Conservation (phyloP, 495 filamentous ascomycete genomes). For the Penicillium bialowiezense region DNA sequence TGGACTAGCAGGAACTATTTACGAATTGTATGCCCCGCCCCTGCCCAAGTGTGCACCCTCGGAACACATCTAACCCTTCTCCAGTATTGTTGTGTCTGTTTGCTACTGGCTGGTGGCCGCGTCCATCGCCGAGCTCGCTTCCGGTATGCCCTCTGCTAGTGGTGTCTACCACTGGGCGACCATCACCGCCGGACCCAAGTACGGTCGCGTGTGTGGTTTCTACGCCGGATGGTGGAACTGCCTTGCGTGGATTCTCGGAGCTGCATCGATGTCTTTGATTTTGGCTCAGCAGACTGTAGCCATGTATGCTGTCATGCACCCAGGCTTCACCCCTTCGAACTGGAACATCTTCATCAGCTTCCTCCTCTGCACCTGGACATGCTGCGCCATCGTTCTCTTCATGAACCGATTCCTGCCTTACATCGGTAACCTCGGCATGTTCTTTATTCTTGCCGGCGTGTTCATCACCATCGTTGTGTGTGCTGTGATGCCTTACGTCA, state of each 20-base stretch:
- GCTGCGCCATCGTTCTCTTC: slow-evolving; percentile 63
- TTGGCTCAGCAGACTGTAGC: slow-evolving; percentile 62
- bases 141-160: slow-evolving; percentile 74
- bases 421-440: slow-evolving; percentile 64
- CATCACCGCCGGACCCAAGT: slow-evolving; percentile 62
- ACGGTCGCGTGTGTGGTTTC: slow-evolving; percentile 68
- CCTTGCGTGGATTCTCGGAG: slow-evolving; percentile 67
- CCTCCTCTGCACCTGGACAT: slow-evolving; percentile 64
- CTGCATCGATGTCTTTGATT: slow-evolving; percentile 65
- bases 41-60: not conserved
- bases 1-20: slow-evolving; percentile 49
- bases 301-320: slow-evolving; percentile 72
- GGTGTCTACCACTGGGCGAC: slow-evolving; percentile 86
- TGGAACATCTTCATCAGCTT: slow-evolving; percentile 80
- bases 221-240: slow-evolving; percentile 81
- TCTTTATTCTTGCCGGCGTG: slow-evolving; percentile 66
- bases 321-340: slow-evolving; percentile 54
- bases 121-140: slow-evolving; percentile 71
- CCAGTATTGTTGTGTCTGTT: slow-evolving; percentile 45
- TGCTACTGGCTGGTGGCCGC: slow-evolving; percentile 54
- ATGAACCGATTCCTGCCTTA: slow-evolving; percentile 64
- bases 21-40: slow-evolving; percentile 43
- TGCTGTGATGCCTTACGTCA: slow-evolving; percentile 65
- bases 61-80: slow-evolving; percentile 10
- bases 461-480: slow-evolving; percentile 72